Evolutionary conservation across 192 early-diverging fungal species (phyloP), one percentile per base, ranked within the genome.

Genomic region (Lunasporangiospora selenospora): DNA sequence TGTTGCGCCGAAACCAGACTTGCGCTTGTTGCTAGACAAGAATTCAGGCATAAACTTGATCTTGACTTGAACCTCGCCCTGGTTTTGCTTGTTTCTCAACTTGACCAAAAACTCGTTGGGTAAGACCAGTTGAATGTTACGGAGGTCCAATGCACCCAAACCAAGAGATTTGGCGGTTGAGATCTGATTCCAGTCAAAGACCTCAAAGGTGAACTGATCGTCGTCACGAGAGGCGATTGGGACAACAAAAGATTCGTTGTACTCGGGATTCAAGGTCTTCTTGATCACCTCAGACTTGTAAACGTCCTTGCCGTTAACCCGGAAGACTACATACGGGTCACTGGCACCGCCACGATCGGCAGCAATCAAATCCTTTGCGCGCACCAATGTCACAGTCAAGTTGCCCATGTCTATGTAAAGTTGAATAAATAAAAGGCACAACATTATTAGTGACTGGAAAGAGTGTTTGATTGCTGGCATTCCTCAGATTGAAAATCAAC

Each of bases 121-220:
- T 31, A 85, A 62, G 39, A 77, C 61, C 27, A 84, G 67, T n/a
- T 83, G 83, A 29, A 90, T 63, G 29, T 80, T 79, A 24, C 61
- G 61, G 18, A 93, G 73, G 36, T 83, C 71, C 34, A 93, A 65
- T 7, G 63, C 64, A 16, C 70, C 76, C 4, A 55, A 45, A 46
- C 87, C 90, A 7, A 93, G 73, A 39, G 80, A 79, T 36, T 81
- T 85, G 58, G 86, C 78, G 18, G 82, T 78, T 41, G 82, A 83
- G 34, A 93, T 67, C 76, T 89, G 85, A 55, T 93, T 88, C 90
- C 90, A 93, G 73, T 93, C 92, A 58, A 77, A 93, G 10, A 91
- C 79, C 34, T 89, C 84, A 15, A 91, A 80, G 29, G 67, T 59
- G 59, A 92, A 77, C 38, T 77, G 69, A 12, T 88, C 73, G 44